These are phyloP conservation scores for Boletus subparvulus DNA, from an alignment of 768 basidiomycete species.

Conservation along the genomic window DNA sequence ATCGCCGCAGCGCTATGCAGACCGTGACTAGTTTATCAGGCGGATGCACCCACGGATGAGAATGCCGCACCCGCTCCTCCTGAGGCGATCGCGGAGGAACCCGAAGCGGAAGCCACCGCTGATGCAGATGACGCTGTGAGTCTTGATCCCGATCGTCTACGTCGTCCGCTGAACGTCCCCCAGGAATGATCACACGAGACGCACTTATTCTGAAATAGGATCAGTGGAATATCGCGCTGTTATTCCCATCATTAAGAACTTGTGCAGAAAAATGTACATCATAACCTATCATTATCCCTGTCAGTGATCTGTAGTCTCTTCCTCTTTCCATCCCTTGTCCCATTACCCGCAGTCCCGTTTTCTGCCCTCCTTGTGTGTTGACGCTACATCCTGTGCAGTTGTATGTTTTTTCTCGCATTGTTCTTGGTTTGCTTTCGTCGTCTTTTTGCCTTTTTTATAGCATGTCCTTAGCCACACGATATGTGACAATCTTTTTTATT, in stretches of 20 bases:
- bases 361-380: conserved; percentile 5
- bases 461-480: conserved; percentile 10
- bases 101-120: conserved; percentile 43
- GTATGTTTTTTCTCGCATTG: conserved; percentile 14
- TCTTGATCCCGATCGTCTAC: conserved; percentile 1
- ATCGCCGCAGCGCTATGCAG: background rate
- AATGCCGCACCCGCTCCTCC: conserved; percentile 40
- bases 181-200: conserved; percentile 23
- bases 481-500: conserved; percentile 15
- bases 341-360: conserved; percentile 18
- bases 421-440: conserved; percentile 29
- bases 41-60: conserved; percentile 37
- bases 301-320: conserved; percentile 28
- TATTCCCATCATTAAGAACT: conserved; percentile 16
- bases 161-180: background rate
- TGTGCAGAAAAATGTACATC: conserved; percentile 35
- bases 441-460: conserved; percentile 4
- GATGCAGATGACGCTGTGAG: conserved; percentile 37
- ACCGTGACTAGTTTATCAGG: conserved; percentile 18
- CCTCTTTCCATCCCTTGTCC: conserved; percentile 5
- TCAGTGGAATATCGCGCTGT: conserved; percentile 11
- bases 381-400: conserved; percentile 20
- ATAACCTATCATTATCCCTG: conserved; percentile 34
- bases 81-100: conserved; percentile 57
- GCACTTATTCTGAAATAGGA: conserved; percentile 13